Evolutionary conservation across 108 stramenopile species (phyloP), one percentile per base, ranked within the genome.

Genomic region (Skeletonema costatum): DNA sequence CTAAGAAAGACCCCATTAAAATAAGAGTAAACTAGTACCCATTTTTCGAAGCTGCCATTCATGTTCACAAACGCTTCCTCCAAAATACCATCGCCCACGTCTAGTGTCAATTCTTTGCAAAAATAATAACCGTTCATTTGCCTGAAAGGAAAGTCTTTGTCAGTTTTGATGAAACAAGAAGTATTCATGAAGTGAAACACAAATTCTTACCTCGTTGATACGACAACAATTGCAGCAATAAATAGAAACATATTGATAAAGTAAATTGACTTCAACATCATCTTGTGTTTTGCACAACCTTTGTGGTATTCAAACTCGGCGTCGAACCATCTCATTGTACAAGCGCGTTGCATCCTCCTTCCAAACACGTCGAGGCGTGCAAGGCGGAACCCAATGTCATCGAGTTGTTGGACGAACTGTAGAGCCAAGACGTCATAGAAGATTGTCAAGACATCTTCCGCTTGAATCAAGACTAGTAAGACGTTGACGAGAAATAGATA

Each of bases 371-470:
- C 63, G 11, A 64, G 19, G 11, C 38, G 38, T 17, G 63, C 63
- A 16, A 64, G 25, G 0, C 38, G 14, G 33, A 64, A 64, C n/a
- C 21, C 63, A 64, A 64, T 64, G 33, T 64, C 63, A 21, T 64
- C 63, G 11, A 64, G 63, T 29, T 64, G 63, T 21, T 64, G 63
- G 21, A 64, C 63, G 32, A 64, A 64, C 33, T 64, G 63, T 1
- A 64, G 63, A 39, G 63, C 63, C 63, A 64, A 39, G 17, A 64
- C 63, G 11, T 64, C 63, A 9, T 64, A 64, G 25, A 64, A 64
- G 8, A 64, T 64, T 39, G 38, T 39, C 5, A 64, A 38, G 63
- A 64, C 63, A 39, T 39, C 63, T 35, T 35, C 38, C 2, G 63
- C 63, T 39, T 64, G 63, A 8, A 64, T 21, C 41, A 64, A 39